Evolutionary conservation across 2,329 filamentous ascomycete species (phyloP).

Genomic region (Monilinia fructicola): DNA sequence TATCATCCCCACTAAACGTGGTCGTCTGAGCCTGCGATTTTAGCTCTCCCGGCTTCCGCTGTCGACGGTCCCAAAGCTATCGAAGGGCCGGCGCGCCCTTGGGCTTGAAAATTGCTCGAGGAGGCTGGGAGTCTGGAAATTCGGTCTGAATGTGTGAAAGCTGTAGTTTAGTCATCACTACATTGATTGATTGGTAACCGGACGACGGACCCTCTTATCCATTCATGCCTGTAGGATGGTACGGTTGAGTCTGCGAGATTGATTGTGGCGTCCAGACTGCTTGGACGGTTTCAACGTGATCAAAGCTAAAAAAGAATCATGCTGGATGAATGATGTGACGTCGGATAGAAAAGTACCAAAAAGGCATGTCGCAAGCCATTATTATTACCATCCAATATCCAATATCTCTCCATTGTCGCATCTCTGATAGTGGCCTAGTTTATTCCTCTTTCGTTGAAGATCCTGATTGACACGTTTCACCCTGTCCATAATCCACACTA

Average conservation of each 20-base stretch:
- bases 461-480: constrained; percentile 33
- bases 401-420: constrained; percentile 19
- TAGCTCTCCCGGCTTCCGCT: constrained; percentile 29
- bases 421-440: constrained; percentile 28
- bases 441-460: constrained; percentile 27
- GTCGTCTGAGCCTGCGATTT: constrained; percentile 17
- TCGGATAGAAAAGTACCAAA: neutral
- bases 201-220: neutral
- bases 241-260: neutral
- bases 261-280: neutral
- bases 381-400: constrained; percentile 14
- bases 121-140: constrained; percentile 16
- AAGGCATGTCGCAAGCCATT: constrained; percentile 21
- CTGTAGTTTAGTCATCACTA: neutral
- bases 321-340: neutral
- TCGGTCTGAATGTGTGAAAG: neutral
- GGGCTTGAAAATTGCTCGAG: constrained; percentile 17
- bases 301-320: constrained; percentile 5
- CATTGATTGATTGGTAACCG: neutral
- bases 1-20: constrained; percentile 29
- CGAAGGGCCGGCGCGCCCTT: constrained; percentile 25
- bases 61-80: constrained; percentile 25
- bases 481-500: constrained; percentile 27
- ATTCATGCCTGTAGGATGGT: neutral
- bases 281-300: constrained; percentile 3